A percentile compares a stretch with the other conserved stretches of the same genome.
Conservation (phyloP, 176 grass and related monocot species). For the Triticum monococcum region DNA sequence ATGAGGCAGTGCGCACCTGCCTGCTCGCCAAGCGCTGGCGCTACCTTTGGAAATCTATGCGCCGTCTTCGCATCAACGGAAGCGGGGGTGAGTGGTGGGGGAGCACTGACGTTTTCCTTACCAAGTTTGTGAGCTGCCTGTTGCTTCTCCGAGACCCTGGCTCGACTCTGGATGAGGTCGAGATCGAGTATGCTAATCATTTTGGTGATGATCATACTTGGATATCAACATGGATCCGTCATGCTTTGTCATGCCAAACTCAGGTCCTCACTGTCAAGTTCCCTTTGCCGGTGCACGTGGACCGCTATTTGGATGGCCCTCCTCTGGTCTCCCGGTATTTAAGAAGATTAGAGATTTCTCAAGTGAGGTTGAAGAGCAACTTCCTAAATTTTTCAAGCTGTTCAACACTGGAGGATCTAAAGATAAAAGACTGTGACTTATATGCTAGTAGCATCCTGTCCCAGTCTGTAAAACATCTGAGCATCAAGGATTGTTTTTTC, state of each 20-base stretch:
- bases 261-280: not conserved
- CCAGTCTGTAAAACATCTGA: not conserved
- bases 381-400: not conserved
- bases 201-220: accelerated
- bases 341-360: not conserved
- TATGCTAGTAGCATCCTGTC: not conserved
- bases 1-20: not conserved
- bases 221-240: not conserved
- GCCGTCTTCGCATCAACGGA: not conserved
- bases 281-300: no score
- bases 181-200: not conserved
- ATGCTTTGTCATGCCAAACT: not conserved
- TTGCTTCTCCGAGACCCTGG: not conserved
- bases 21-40: not conserved
- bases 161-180: not conserved
- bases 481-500: not conserved
- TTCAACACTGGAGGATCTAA: not conserved
- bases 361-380: not conserved
- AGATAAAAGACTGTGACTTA: not conserved
- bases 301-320: not conserved
- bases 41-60: not conserved
- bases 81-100: no score
- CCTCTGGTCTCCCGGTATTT: not conserved
- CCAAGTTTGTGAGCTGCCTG: not conserved
- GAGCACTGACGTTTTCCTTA: not conserved